Base-by-base conservation (phyloP, 306 rosid species). In the Abrus pulchellus region DNA sequence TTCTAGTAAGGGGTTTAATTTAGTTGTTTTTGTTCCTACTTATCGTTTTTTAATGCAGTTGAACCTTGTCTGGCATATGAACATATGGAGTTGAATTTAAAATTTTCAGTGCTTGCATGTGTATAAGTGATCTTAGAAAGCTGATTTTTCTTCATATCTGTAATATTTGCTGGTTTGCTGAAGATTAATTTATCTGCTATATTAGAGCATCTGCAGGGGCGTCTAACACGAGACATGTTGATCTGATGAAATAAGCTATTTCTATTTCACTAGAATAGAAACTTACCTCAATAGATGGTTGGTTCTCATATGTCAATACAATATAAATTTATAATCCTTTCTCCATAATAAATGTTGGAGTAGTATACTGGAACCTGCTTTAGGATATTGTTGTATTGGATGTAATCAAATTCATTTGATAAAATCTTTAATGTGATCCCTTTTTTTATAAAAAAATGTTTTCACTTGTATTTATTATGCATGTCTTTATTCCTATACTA, bases 1-100 rank as follows among this genome's bases (percentile, higher is more conserved):
- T 95, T 87, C 89, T 95, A 59, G 99, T 95, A 86, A 70, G 92
- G 79, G 63, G 10, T 84, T 81, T 74, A 68, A 54, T 67, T 54
- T 57, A 57, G 65, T 13, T 83, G 47, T 29, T 41, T 20, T 72
- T 27, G 11, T 54, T 56, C 43, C 59, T 48, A 36, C 68, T 70
- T 71, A 28, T 68, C 43, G 40, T 11, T 57, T 73, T 68, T 38
- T 27, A 62, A 28, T 72, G 41, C 63, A 65, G 48, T 12, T 52
- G 28, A 68, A 59, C 45, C 33, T 59, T 27, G 44, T 52, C 13
- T 49, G 50, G 65, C 49, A 40, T 66, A 57, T 52, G 56, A 64
- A 55, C 47, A 55, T 47, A 27, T 14, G 29, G 52, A 29, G 20
- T 79, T 66, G 54, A 29, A 28, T 72, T 55, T 50, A 49, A 57